Evolutionary conservation across 2,329 filamentous ascomycete species (phyloP), one percentile per base, ranked within the genome.

Genomic region (Didymella sp.): DNA sequence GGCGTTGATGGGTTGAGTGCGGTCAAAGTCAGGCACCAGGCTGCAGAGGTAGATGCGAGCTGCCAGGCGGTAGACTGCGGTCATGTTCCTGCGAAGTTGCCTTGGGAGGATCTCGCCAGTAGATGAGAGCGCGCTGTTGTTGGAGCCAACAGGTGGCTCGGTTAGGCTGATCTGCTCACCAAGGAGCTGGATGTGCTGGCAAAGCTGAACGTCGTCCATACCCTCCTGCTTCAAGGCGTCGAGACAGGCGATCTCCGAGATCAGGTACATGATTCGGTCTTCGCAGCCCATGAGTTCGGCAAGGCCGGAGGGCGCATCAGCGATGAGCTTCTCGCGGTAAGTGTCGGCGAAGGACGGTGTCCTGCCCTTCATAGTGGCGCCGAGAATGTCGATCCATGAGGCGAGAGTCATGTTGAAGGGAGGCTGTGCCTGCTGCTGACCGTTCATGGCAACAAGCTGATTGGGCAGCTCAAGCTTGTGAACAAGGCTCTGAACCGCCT

Each of bases 1-100:
- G 69, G 89, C 81, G 70, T 88, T 93, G 73, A 88, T 91, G 8
- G 82, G 81, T 68, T 95, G 89, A 55, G 82, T 84, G 44, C 90
- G 89, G 68, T 89, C 87, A 78, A 94, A 95, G 54, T 92, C 92
- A 0, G 94, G 94, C 0, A 98, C 91, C 31, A 99, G 83, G 72
- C 91, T 93, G 86, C 92, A 96, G n/a, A 98, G 87, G 78, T 97
- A 97, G 79, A 99, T 92, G 72, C 94, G 89, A 3, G 94, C 93
- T 2, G 94, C 94, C 51, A 96, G 82, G 69, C 94, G 91, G 86
- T 96, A 99, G 40, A 96, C 87, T 37, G 89, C 85, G 0, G 92
- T 96, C 77, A 98, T 92, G 81, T 96, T 96, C 76, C 86, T 88
- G 73, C 88, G 89, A 62, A 98, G 84, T 77, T 96, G 89, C 72